Percentiles rank a stretch among this genome's conserved stretches.
These are phyloP conservation scores for Myriangium duriaei DNA, from an alignment of 2,329 filamentous ascomycete genomes.

Conservation along the genomic window DNA sequence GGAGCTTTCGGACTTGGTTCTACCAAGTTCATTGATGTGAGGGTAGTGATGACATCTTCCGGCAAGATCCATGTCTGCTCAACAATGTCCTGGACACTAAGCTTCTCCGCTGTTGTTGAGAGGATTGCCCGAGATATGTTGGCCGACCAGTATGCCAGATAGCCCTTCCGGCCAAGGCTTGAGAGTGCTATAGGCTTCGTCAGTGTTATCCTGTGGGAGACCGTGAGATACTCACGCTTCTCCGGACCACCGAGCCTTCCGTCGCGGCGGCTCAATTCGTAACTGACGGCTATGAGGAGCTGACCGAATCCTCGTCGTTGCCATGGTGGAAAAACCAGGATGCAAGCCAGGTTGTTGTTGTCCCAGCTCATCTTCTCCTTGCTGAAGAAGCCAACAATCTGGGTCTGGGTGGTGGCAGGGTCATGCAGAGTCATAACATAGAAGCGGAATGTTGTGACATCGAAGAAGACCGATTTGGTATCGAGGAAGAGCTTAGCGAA, in stretches of 20 bases:
- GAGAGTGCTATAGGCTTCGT: slow-evolving; percentile 64
- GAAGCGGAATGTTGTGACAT: slow-evolving; percentile 87
- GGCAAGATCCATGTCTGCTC: slow-evolving; percentile 68
- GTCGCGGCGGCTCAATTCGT: slow-evolving; percentile 78
- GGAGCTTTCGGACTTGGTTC: slow-evolving; percentile 40
- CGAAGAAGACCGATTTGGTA: slow-evolving; percentile 97
- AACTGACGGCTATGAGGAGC: slow-evolving; percentile 82
- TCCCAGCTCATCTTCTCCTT: slow-evolving; percentile 99
- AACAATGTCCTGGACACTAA: slow-evolving; percentile 62
- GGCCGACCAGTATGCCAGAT: slow-evolving; percentile 73
- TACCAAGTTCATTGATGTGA: slow-evolving; percentile 69
- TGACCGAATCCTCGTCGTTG: slow-evolving; percentile 81
- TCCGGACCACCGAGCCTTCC: slow-evolving; percentile 81
- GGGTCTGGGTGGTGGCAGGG: slow-evolving; percentile 26
- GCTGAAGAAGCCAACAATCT: slow-evolving; percentile 91
- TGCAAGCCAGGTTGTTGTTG: slow-evolving; percentile 94
- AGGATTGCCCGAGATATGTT: slow-evolving; percentile 61
- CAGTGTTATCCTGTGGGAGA: too few species aligned
- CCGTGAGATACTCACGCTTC: too few species aligned
- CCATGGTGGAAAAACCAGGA: slow-evolving; percentile 90
- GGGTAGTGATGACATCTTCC: slow-evolving; percentile 68
- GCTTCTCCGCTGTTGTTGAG: slow-evolving; percentile 32
- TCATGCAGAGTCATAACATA: slow-evolving; percentile 74
- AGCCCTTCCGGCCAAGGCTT: slow-evolving; percentile 70
- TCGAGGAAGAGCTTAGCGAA: slow-evolving; percentile 97